Base-by-base conservation (phyloP, 768 basidiomycete genomes). In the Calocybe cyanea region DNA sequence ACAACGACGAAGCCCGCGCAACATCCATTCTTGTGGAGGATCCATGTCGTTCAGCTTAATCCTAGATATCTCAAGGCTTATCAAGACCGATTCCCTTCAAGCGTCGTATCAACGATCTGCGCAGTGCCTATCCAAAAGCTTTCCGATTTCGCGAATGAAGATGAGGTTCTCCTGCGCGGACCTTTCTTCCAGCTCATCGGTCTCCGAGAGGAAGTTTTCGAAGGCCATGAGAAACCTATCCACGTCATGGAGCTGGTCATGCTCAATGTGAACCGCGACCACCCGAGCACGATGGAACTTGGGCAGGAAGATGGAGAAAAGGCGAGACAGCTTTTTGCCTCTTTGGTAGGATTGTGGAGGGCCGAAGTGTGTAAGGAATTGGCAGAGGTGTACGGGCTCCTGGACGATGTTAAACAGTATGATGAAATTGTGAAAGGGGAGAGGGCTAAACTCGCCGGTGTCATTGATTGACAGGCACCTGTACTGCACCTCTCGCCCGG, bases 191-290 rank as follows among this genome's bases (percentile, higher is more conserved):
- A 53, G 40, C 51, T 53, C 23, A 17, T 53, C n/a, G 43, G 44
- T 14, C 37, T 53, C 19, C 40, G 25, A 30, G 51, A 53, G 38
- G 51, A 53, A 18, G 6, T 43, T 9, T 32, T 53, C 3, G 51
- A 49, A 19, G 48, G 51, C 15, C 36, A 38, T 6, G 48, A 49
- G 23, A 34, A 17, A 18, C 42, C 50, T 4, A 34, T 53, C 13
- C 46, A 49, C 18, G 51, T 53, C 14, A 53, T 53, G 45, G 51
- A 53, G 18, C 24, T 53, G 45, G 48, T 53, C 19, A 53, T 53
- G 51, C 23, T 53, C 21, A 53, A 53, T 24, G 20, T 45, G 20
- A 53, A 53, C 32, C 51, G 51, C 8, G 51, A 53, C 33, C 51
- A 53, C 24, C 51, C 51, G 3, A 53, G 47, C 35, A 53, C 47